Conservation (phyloP, 2,329 filamentous ascomycete genomes). For the Ustulina deusta region DNA sequence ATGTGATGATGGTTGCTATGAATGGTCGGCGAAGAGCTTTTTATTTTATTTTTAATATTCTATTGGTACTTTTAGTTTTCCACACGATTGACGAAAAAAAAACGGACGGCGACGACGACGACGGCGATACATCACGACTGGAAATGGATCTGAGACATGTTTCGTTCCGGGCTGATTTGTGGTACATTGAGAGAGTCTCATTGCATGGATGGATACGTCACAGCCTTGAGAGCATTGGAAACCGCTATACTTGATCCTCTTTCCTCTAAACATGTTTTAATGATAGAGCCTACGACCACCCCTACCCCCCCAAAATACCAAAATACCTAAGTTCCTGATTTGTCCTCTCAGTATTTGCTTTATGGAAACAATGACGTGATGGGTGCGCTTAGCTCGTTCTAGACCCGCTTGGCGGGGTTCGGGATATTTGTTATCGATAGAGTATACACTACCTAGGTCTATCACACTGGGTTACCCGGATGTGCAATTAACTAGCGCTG, state of each 20-base stretch:
- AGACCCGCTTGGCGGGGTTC: conserved; percentile 5
- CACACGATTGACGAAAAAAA: not conserved
- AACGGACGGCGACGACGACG: conserved; percentile 3
- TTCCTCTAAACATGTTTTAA: not conserved
- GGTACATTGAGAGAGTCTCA: not conserved
- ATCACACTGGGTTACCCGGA: too few relatives aligned
- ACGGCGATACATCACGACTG: conserved; percentile 6
- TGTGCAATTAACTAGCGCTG: not conserved
- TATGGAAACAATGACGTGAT: conserved; percentile 13
- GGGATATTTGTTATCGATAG: conserved; percentile 16
- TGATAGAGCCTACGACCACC: not conserved
- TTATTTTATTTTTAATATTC: too few relatives aligned
- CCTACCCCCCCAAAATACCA: not conserved
- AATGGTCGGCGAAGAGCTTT: not conserved
- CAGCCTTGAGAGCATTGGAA: not conserved
- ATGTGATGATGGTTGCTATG: conserved; percentile 38
- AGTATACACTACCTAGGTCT: conserved; percentile 17
- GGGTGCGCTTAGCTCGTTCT: not conserved
- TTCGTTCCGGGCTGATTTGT: not conserved
- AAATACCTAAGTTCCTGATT: not conserved
- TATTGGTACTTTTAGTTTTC: conserved; percentile 11
- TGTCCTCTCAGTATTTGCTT: not conserved
- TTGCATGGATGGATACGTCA: not conserved
- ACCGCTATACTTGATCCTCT: not conserved
- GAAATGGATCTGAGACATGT: conserved; percentile 1